A percentile compares a stretch with the other conserved stretches of the same genome.
phyloP scores from a whole-genome alignment of 495 filamentous ascomycete genomes.

The Thermochaetoides thermophila region DNA sequence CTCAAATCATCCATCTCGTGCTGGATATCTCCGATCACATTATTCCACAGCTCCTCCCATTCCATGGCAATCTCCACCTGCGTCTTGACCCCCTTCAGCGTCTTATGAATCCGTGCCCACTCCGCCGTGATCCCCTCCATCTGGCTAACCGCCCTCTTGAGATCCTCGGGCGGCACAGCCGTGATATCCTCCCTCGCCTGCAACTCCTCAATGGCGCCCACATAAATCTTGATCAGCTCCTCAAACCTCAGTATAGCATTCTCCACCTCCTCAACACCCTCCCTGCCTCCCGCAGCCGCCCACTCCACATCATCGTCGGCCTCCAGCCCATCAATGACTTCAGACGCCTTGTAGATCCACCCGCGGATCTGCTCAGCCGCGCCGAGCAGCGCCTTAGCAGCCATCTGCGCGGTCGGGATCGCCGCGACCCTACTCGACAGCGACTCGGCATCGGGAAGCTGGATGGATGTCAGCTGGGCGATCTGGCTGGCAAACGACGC shows the following conservation, averaged over 20 bases:
- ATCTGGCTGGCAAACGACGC: constrained; percentile 85
- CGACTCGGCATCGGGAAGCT: constrained; percentile 66
- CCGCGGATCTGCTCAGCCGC: constrained; percentile 80
- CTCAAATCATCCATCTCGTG: constrained; percentile 74
- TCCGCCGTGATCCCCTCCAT: constrained; percentile 77
- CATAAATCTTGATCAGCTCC: constrained; percentile 74
- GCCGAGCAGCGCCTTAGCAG: constrained; percentile 58
- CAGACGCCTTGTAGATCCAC: constrained; percentile 82
- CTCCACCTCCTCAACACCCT: constrained; percentile 81
- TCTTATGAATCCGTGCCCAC: constrained; percentile 65
- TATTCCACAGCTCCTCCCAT: constrained; percentile 95
- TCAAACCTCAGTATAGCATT: constrained; percentile 75
- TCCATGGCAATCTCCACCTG: constrained; percentile 96
- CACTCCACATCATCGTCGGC: constrained; percentile 95
- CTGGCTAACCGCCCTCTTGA: constrained; percentile 58
- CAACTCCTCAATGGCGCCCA: constrained; percentile 76
- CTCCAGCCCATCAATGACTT: constrained; percentile 72
- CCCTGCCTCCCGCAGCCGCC: constrained; percentile 83
- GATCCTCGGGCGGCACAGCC: constrained; percentile 47
- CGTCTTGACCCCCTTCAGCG: constrained; percentile 62
- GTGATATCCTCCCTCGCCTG: constrained; percentile 67
- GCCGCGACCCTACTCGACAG: constrained; percentile 67
- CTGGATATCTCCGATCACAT: constrained; percentile 83
- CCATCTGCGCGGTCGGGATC: constrained; percentile 66
- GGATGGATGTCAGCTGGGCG: constrained; percentile 69